Evolutionary conservation across 176 grass and related monocot genomes (phyloP), one percentile per base, ranked within the genome.

Genomic region (Carex myosuroides): DNA sequence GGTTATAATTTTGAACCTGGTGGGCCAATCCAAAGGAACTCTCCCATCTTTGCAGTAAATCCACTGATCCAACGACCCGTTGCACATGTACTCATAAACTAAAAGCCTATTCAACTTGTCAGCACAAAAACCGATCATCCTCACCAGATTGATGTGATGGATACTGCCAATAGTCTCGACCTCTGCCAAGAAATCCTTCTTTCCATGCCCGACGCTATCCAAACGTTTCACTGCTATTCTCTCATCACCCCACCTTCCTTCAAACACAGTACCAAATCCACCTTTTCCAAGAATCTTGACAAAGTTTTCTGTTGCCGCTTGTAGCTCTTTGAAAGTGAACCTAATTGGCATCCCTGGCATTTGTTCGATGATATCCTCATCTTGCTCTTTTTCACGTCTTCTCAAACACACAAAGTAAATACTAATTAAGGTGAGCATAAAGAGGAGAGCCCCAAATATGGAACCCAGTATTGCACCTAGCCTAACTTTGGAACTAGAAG

Each of bases 81-180:
- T 86, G 0, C 66, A 13, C 89, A 94, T 89, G 39, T 81, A 75
- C 18, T 89, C 83, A 18, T 91, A 91, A 18, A 94, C 85, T 1
- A 89, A 41, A 52, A 91, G 85, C 16, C 87, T 84, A 2, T 91
- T 65, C 0, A 83, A 87, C 81, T 68, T 83, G 1, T 94, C 88
- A 4, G 62, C 62, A 17, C 90, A 92, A 11, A 91, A 94, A 0
- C 88, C 90, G 22, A 90, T 83, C 50, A 94, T 4, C 6, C 41
- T 92, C 2, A 92, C 92, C 2, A 92, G 52, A 70, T 90, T 92
- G 39, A 92, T 62, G 41, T 92, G 86, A 29, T 94, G 92, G 44
- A 46, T 59, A n/a, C 39, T 84, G 13, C 92, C 90, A 13, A 94
- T 90, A 24, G 64, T 90, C 48, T 89, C 6, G 0, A 94, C 83